Conservation (phyloP, 2,329 filamentous ascomycete genomes). For the Alternaria consortialis region DNA sequence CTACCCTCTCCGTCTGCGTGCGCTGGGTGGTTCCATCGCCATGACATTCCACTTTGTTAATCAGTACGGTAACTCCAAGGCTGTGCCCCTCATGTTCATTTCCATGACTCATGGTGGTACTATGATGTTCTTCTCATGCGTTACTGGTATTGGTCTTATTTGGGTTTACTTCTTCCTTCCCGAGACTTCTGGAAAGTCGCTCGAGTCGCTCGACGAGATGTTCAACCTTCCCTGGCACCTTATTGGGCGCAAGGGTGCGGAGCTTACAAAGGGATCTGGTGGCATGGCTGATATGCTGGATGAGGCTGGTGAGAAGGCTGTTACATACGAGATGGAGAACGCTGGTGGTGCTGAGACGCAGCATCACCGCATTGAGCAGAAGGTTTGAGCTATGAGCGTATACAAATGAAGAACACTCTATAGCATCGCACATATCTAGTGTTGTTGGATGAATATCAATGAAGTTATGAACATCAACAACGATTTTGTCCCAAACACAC, state of each 20-base stretch:
- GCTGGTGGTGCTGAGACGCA: slow-evolving; percentile 18
- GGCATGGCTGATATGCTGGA: slow-evolving; percentile 47
- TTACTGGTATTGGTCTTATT: slow-evolving; percentile 72
- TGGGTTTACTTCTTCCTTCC: slow-evolving; percentile 80
- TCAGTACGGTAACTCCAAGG: slow-evolving; percentile 77
- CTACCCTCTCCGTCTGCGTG: slow-evolving; percentile 77
- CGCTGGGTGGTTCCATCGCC: slow-evolving; percentile 73
- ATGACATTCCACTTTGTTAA: slow-evolving; percentile 84
- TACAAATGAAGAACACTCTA: neutral
- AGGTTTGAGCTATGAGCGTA: slow-evolving; percentile 18
- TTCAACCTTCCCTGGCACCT: slow-evolving; percentile 78
- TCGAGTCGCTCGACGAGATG: slow-evolving; percentile 76
- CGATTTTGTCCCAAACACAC: neutral
- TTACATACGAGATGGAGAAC: slow-evolving; percentile 38
- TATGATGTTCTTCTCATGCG: slow-evolving; percentile 77
- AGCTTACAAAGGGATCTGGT: slow-evolving; percentile 44
- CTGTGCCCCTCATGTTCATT: slow-evolving; percentile 79
- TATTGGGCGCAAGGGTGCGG: slow-evolving; percentile 65
- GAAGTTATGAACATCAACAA: neutral
- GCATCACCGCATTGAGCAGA: slow-evolving; percentile 27
- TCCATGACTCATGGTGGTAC: slow-evolving; percentile 69
- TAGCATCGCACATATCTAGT: slow-evolving; percentile 1
- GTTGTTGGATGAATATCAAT: neutral
- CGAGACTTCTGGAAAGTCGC: slow-evolving; percentile 70
- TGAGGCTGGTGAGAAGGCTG: slow-evolving; percentile 45